These are phyloP conservation scores for Pouteria glomerata DNA, from an alignment of 148 eudicot genomes.

Conservation along the genomic window DNA sequence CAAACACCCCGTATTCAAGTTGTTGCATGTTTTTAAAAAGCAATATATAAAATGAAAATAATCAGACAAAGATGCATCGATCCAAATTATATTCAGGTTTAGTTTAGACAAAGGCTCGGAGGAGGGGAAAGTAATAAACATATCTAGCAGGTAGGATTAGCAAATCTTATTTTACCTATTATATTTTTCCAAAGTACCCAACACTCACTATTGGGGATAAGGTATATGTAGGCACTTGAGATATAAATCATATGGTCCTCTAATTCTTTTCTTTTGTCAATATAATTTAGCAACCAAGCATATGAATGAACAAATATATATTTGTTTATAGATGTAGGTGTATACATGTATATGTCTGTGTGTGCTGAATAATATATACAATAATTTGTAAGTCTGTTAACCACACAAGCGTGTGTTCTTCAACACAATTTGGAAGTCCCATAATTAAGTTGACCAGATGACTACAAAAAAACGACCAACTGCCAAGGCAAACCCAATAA, in stretches of 20 bases:
- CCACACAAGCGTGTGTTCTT: too few relatives aligned
- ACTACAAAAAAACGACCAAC: neutral
- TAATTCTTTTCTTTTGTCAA: neutral
- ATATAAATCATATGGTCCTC: slow-evolving; percentile 6
- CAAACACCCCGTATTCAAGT: too few relatives aligned
- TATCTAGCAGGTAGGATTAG: slow-evolving; percentile 9
- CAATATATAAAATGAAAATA: too few relatives aligned
- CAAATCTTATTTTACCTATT: slow-evolving; percentile 5
- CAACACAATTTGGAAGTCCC: neutral
- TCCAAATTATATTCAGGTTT: neutral
- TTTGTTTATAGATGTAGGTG: too few relatives aligned
- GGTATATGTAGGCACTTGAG: neutral
- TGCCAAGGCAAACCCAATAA: neutral
- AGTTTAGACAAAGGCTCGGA: neutral
- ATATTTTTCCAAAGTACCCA: slow-evolving; percentile 1
- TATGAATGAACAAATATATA: too few relatives aligned
- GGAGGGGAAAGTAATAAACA: neutral
- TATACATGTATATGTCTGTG: neutral
- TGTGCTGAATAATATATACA: neutral
- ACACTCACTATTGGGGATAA: neutral
- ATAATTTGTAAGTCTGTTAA: too few relatives aligned
- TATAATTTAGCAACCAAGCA: neutral
- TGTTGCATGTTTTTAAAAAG: too few relatives aligned
- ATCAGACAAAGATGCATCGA: too few relatives aligned
- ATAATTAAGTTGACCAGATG: neutral